These are phyloP conservation scores for Podospora bellae-mahoneyi DNA, from an alignment of 495 filamentous ascomycete genomes.

Conservation along the genomic window DNA sequence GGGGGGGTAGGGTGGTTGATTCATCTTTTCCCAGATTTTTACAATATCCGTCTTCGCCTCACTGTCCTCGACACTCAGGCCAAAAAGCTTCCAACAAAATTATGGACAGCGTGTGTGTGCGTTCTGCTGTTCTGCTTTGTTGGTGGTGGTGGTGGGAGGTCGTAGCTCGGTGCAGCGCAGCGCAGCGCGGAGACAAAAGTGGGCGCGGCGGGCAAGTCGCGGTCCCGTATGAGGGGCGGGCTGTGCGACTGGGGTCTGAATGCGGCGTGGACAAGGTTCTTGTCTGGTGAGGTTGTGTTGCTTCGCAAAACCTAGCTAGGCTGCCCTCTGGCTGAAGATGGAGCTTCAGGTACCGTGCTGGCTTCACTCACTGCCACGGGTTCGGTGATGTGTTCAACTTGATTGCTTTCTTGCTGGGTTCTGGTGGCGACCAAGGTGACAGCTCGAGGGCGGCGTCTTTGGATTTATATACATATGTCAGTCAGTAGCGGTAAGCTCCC, in stretches of 20 bases:
- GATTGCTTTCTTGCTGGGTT: not conserved
- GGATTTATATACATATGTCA: not conserved
- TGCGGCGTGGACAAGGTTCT: not conserved
- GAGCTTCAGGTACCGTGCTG: not conserved
- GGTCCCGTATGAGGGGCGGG: slow-evolving; percentile 2
- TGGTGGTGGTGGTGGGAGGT: not conserved
- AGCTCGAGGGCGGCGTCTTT: not conserved
- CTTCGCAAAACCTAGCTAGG: not conserved
- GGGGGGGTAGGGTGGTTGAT: slow-evolving; percentile 28
- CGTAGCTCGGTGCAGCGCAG: not conserved
- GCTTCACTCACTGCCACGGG: not conserved
- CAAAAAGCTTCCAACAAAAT: not conserved
- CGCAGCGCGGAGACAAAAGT: slow-evolving; percentile 5
- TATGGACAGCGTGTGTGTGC: not conserved
- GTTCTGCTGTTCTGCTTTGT: not conserved
- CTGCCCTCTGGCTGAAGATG: not conserved
- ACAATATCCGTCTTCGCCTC: not conserved
- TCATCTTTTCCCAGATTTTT: slow-evolving; percentile 16
- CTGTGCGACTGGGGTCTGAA: not conserved
- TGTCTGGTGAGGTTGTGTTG: slow-evolving; percentile 1
- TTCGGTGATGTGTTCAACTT: not conserved
- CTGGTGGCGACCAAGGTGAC: not conserved
- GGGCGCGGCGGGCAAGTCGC: slow-evolving; percentile 3
- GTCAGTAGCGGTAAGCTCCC: not conserved
- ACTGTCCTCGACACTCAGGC: not conserved